Evolutionary conservation across 2,329 filamentous ascomycete species (phyloP).

Genomic region (Grosmannia serpens): DNA sequence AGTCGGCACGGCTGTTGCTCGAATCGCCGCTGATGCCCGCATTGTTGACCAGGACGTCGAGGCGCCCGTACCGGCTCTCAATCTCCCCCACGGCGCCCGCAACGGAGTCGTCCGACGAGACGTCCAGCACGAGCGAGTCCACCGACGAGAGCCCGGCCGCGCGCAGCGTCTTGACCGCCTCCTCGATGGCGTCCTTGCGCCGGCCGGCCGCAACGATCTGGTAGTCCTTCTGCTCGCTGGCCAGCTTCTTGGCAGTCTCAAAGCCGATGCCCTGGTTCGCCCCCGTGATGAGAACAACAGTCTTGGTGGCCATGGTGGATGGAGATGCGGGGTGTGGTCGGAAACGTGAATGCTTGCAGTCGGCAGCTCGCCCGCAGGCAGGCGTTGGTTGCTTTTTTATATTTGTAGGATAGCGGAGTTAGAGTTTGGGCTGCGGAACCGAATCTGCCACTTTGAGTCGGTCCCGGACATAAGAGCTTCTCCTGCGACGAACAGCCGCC

Average conservation of each 20-base stretch:
- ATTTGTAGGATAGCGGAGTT: no score
- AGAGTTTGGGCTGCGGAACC: no score
- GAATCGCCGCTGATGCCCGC: constrained; percentile 13
- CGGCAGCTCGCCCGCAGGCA: no score
- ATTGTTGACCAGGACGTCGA: constrained; percentile 23
- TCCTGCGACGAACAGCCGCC: no score
- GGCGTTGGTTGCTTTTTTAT: no score
- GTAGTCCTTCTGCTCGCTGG: constrained; percentile 23
- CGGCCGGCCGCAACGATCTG: constrained; percentile 28
- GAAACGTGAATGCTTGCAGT: neutral
- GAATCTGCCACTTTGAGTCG: no score
- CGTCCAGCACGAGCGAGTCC: constrained; percentile 28
- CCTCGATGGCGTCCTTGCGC: constrained; percentile 21
- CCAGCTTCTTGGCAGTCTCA: constrained; percentile 27
- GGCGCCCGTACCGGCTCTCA: constrained; percentile 18
- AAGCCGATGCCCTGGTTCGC: constrained; percentile 32
- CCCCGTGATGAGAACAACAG: constrained; percentile 24
- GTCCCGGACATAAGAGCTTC: neutral
- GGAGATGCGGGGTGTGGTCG: neutral
- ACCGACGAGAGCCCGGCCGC: constrained; percentile 17
- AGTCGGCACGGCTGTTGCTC: neutral
- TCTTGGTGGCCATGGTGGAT: constrained; percentile 6
- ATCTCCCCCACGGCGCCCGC: constrained; percentile 19
- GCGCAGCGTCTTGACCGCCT: constrained; percentile 20
- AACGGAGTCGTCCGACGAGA: constrained; percentile 30